These are phyloP conservation scores for Seiridium cupressi DNA, from an alignment of 2,329 filamentous ascomycete species.

Conservation along the genomic window DNA sequence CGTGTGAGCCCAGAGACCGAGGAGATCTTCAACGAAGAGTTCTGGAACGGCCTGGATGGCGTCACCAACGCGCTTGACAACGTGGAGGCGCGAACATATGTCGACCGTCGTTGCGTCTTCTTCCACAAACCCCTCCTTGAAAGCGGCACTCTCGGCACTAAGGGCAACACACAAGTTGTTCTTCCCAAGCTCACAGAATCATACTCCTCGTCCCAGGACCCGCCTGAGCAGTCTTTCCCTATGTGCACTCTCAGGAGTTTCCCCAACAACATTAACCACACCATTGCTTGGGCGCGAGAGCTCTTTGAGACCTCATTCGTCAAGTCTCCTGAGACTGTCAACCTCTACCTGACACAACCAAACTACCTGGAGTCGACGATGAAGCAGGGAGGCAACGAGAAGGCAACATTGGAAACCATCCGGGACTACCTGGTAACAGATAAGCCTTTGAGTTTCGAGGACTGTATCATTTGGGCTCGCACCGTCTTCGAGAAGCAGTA, in stretches of 20 bases:
- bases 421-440: slow-evolving; percentile 88
- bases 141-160: slow-evolving; percentile 96
- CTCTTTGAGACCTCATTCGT: slow-evolving; percentile 94
- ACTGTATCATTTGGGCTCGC: slow-evolving; percentile 95
- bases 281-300: slow-evolving; percentile 96
- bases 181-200: slow-evolving; percentile 91
- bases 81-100: slow-evolving; percentile 93
- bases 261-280: slow-evolving; percentile 97
- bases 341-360: slow-evolving; percentile 87
- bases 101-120: slow-evolving; percentile 94
- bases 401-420: slow-evolving; percentile 86
- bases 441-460: slow-evolving; percentile 88
- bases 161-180: slow-evolving; percentile 97
- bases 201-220: slow-evolving; percentile 95
- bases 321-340: slow-evolving; percentile 89
- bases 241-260: slow-evolving; percentile 98
- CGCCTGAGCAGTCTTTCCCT: slow-evolving; percentile 96
- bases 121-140: slow-evolving; percentile 96
- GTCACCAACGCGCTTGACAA: slow-evolving; percentile 98
- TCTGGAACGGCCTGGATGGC: slow-evolving; percentile 84
- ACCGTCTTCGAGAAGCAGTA: slow-evolving; percentile 95
- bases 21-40: slow-evolving; percentile 88
- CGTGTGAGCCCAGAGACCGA: slow-evolving; percentile 91
- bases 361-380: slow-evolving; percentile 85
- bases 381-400: slow-evolving; percentile 93